Evolutionary conservation across 2,329 filamentous ascomycete species (phyloP).

Genomic region (Aspergillus arachidicola): DNA sequence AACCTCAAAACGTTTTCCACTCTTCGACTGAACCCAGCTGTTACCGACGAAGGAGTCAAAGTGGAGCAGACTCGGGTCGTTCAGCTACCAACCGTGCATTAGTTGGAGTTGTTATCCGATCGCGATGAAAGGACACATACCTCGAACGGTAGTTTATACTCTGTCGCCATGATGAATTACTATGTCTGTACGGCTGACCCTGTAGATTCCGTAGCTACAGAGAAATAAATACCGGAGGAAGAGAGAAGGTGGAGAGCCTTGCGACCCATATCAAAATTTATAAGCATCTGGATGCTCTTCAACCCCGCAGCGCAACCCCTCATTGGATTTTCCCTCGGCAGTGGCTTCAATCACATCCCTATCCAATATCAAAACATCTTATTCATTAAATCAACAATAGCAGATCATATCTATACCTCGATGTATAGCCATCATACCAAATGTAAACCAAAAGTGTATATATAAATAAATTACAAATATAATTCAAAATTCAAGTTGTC

Average conservation of each 20-base stretch:
- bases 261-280: neutral
- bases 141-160: constrained; percentile 43
- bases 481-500: no score
- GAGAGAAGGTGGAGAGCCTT: neutral
- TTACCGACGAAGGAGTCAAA: constrained; percentile 56
- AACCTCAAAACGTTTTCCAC: constrained; percentile 54
- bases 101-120: neutral
- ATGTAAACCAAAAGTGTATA: no score
- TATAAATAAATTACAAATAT: no score
- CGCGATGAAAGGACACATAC: constrained; percentile 22
- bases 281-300: neutral
- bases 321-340: neutral
- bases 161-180: constrained; percentile 29
- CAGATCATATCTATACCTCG: no score
- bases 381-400: no score
- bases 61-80: constrained; percentile 52
- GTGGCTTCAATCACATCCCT: no score
- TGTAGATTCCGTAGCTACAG: neutral
- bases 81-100: constrained; percentile 35
- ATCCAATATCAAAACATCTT: no score
- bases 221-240: neutral
- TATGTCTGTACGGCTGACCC: neutral
- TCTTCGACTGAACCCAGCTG: constrained; percentile 50
- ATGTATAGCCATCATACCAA: no score
- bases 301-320: constrained; percentile 1